phyloP scores from a whole-genome alignment of 768 basidiomycete genomes.

The Daedaleopsis nitida region DNA sequence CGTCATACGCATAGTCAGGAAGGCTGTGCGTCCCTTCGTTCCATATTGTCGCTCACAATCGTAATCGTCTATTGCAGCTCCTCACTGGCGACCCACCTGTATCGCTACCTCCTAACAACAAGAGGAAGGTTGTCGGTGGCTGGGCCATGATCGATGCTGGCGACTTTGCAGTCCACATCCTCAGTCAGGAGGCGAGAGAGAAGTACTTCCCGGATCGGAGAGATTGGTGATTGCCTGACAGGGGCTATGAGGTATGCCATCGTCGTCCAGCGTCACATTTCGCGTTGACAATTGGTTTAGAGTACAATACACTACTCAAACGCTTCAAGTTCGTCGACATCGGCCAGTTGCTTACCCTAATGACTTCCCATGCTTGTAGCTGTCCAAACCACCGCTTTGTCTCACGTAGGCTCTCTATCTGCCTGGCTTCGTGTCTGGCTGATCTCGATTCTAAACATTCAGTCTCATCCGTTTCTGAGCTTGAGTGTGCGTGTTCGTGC shows the following conservation, averaged over 20 bases:
- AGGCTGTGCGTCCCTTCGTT: slow-evolving; percentile 52
- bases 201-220: slow-evolving; percentile 57
- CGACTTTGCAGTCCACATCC: slow-evolving; percentile 75
- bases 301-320: not conserved
- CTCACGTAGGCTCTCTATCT: too few species aligned
- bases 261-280: not conserved
- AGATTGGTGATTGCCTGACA: slow-evolving; percentile 10
- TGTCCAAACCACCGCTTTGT: too few species aligned
- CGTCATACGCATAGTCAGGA: slow-evolving; percentile 68
- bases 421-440: too few species aligned
- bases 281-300: not conserved
- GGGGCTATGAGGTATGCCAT: not conserved
- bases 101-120: slow-evolving; percentile 62
- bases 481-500: too few species aligned
- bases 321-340: not conserved
- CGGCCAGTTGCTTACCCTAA: too few species aligned
- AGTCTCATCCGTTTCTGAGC: too few species aligned
- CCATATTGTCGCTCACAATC: slow-evolving; percentile 43
- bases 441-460: too few species aligned
- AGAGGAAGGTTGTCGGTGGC: slow-evolving; percentile 61
- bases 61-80: slow-evolving; percentile 54
- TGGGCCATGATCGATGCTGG: slow-evolving; percentile 89
- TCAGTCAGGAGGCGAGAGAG: slow-evolving; percentile 65
- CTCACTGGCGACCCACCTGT: slow-evolving; percentile 59
- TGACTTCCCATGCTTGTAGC: too few species aligned